Evolutionary conservation across 352 stramenopile species (phyloP), one percentile per base, ranked within the genome.

Genomic region (Saprolegnia parasitica): DNA sequence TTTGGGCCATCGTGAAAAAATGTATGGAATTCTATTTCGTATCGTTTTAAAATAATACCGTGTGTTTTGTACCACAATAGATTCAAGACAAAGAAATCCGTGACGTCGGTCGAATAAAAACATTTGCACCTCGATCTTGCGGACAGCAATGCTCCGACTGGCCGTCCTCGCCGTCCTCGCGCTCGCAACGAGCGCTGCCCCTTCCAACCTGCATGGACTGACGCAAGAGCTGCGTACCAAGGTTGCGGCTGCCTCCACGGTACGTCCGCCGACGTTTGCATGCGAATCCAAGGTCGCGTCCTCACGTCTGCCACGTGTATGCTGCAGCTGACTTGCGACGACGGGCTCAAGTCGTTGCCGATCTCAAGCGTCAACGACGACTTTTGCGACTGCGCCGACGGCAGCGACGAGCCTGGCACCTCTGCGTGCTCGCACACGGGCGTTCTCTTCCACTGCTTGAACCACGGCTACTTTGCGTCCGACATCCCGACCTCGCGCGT

Each of bases 361-460:
- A 32, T 90, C 20, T 67, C 68, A 3, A 76, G 73, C 18, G 75
- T 97, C 13, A 98, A 98, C 76, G 94, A 98, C 79, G 90, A 97
- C 76, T 98, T 97, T 74, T 98, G 94, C 76, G 94, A 98, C 80
- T 98, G 93, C 75, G 71, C 58, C 0, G 90, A 98, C 78, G 90
- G 89, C 24, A 89, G 72, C 23, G 91, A 98, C 77, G 91, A 98
- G 74, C 84, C 89, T 8, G 80, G 83, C 37, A 98, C 90, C 23
- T 79, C 89, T 20, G 91, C 91, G 10, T 97, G 91, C 71, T 89
- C 81, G 45, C 77, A 89, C 67, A 81, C 73, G 42, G 40, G 73
- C 37, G 78, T 71, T 5, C 57, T 73, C 11, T 96, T 97, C 56
- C 78, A 88, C 67, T 98, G 91, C 71, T 45, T 67, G 15, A 95